Evolutionary conservation across 192 early-diverging fungal species (phyloP), one percentile per base, ranked within the genome.

Genomic region (Umbelopsis sp.): DNA sequence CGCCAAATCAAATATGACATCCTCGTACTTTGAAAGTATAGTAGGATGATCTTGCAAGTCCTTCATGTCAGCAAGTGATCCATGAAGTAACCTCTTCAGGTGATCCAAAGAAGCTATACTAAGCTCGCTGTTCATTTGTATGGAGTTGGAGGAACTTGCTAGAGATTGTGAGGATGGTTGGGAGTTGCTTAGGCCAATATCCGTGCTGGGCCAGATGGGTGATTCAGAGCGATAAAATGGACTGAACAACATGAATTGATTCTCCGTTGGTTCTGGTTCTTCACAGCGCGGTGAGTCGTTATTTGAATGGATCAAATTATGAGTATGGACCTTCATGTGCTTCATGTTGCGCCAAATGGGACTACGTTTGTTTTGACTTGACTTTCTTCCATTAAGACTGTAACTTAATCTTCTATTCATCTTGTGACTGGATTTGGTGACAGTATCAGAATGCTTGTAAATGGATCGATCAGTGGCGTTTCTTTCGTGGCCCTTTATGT

Each of bases 61-160:
- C 47, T 82, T 79, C 25, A 85, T 84, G 50, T 91, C 89, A 10
- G 71, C 78, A 36, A 93, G 77, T 10, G 88, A 81, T 80, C 94
- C 91, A 4, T 86, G 80, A 9, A 93, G 80, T 49, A 94, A 82
- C 36, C 68, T 71, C 2, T 77, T 84, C 80, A 93, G 74, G 45
- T 94, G 94, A 36, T 82, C 73, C 11, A 86, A 71, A 4, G 91
- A 91, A 29, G 83, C 85, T 0, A 76, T 75, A 78, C 88, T 91
- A 21, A 92, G 81, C 36, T 85, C 86, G 2, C 77, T 68, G 8
- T 80, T 71, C n/a, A 75, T 49, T 12, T 66, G 75, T 24, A 51
- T 41, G 4, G 45, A 74, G 45, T 70, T 32, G 45, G 49, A 52
- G 77, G 74, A 0, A 31, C 31, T 36, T 20, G 26, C 12, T 8